Evolutionary conservation across 495 filamentous ascomycete species (phyloP), one percentile per base, ranked within the genome.

Genomic region (Penicillium robsamsonii): DNA sequence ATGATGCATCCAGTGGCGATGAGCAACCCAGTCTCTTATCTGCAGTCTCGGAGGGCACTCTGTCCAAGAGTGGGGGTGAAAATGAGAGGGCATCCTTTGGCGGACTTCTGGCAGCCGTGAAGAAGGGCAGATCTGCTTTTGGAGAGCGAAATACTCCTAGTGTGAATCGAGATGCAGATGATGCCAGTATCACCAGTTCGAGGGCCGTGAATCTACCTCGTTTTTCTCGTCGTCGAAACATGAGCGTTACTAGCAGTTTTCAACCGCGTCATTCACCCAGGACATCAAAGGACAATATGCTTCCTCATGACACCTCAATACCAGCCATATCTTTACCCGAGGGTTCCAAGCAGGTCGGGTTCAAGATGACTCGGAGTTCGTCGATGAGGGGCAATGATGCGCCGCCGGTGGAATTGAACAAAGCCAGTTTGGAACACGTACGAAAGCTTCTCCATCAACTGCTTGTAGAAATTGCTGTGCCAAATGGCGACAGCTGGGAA

Each of bases 1-100:
- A 99, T 69, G 88, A 92, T 62, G 91, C 86, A 20, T 93, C 90
- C 2, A 97, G 89, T 64, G 94, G 87, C 17, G 92, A 96, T 61
- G 92, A 97, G 50, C 90, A 94, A 64, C 84, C 91, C 71, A 92
- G 86, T 68, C 87, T 97, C 17, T 84, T 94, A 64, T 82, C 89
- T 25, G 86, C 88, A 0, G 83, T 95, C 22, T 79, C 79, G 31
- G 78, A 80, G 22, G 74, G 73, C 27, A 67, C 63, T 18, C 64
- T 79, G 24, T 71, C 80, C 9, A 78, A 80, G 57, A 76, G 73
- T 38, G 73, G 66, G 31, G 72, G 67, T n/a, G 84, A 86, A 11
- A 71, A 70, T 33, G 85, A 87, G 43, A 79, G 70, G 48, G 75
- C 76, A 52, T 75, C 75, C 4, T 72, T 83, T 35, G 69, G 77